Evolutionary conservation across 2,329 filamentous ascomycete species (phyloP).

Genomic region (Neurospora crassa): DNA sequence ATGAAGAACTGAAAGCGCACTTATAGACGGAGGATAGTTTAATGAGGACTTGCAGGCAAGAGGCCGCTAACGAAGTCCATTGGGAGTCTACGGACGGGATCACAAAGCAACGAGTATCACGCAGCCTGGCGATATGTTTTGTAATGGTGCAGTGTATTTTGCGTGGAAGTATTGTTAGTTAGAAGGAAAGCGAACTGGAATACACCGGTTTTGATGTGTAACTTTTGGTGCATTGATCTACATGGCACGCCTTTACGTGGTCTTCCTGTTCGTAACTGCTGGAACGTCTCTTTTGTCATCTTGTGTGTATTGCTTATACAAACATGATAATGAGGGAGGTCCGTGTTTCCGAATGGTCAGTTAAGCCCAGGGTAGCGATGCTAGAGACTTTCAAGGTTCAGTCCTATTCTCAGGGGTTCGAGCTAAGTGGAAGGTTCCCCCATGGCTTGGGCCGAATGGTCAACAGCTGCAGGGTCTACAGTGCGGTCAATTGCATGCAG

Average conservation of each 20-base stretch:
- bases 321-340: background rate
- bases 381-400: background rate
- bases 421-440: background rate
- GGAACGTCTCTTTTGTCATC: background rate
- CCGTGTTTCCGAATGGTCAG: background rate
- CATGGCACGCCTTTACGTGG: background rate
- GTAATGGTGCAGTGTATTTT: background rate
- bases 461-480: background rate
- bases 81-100: background rate
- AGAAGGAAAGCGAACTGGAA: background rate
- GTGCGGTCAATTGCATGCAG: background rate
- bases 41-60: background rate
- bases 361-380: background rate
- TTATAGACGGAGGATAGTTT: background rate
- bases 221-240: background rate
- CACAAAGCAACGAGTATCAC: background rate
- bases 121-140: background rate
- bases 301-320: background rate
- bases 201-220: background rate
- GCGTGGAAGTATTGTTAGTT: background rate
- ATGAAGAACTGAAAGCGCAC: constrained; percentile 1
- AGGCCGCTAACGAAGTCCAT: background rate
- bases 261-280: background rate
- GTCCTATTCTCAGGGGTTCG: background rate
- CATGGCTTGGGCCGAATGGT: background rate